Base-by-base conservation (phyloP, 352 stramenopile genomes). In the Phytophthora sp. region DNA sequence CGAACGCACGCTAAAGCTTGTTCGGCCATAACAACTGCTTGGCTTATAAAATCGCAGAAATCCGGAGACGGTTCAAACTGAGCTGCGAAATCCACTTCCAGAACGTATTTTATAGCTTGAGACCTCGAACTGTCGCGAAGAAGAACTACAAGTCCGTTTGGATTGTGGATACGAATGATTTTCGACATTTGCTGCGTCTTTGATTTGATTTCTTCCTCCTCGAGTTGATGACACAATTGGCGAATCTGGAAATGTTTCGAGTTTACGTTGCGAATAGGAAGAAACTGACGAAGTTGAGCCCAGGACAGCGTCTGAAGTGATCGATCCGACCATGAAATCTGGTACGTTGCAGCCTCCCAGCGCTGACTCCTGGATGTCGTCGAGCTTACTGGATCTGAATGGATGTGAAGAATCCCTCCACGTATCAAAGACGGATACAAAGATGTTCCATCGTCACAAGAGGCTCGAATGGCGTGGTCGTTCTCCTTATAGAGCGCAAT, bases 221-320 rank as follows among this genome's bases (percentile, higher is more conserved):
- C 11, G 0, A 73, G 58, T 2, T 52, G 46, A 13, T 73, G 51
- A 15, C 65, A 69, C 0, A 74, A 35, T 66, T 56, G 62, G 8
- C 30, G 69, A 12, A 94, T 54, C 45, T 94, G 77, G 41, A 86
- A 83, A 52, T 94, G 84, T 31, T 85, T 82, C 4, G 75, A 50
- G 27, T 94, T 93, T 78, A 94, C 86, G 8, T 71, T 66, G 23
- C 86, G 75, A 50, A 94, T 71, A 1, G 84, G 66, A 3, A 94
- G 60, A 7, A 89, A 57, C 31, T 84, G 82, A 1, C 78, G 71
- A 12, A 94, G 58, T 18, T 87, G 58, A 11, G 24, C 4, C 84
- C 86, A 94, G 7, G 71, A 59, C 18, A 85, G 41, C 6, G 59
- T 66, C 38, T 94, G 79, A 7, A 77, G 50, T 0, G 68, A 78